A percentile compares a stretch with the other conserved stretches of the same genome.
Conservation (phyloP, 495 filamentous ascomycete species). For the Penicillium tannophilum region DNA sequence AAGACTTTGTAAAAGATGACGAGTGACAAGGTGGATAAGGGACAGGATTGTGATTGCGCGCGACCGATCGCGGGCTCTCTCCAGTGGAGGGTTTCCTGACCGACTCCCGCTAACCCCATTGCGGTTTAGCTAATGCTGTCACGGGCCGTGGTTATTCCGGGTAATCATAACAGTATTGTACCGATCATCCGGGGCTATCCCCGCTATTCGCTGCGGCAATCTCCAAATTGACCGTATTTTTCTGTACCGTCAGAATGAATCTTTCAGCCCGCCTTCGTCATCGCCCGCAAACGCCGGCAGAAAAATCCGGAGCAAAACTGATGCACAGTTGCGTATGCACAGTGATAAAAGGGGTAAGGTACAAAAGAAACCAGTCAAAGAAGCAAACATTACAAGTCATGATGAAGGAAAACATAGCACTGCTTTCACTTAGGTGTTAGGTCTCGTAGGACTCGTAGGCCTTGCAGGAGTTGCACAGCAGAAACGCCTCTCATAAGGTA, state of each 20-base stretch:
- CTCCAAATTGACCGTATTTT: conserved; percentile 2
- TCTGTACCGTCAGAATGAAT: conserved; percentile 9
- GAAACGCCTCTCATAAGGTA: too few species aligned
- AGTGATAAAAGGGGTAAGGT: neutral
- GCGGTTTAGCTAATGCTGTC: conserved; percentile 7
- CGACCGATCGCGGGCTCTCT: conserved; percentile 47
- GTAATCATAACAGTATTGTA: conserved; percentile 1
- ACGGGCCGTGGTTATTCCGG: conserved; percentile 23
- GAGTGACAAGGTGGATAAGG: conserved; percentile 8
- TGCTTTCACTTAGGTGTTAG: neutral
- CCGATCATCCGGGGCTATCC: neutral
- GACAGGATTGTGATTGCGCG: conserved; percentile 42
- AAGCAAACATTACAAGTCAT: neutral
- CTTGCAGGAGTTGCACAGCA: too few species aligned
- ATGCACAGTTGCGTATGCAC: conserved; percentile 1
- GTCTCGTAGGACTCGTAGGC: too few species aligned
- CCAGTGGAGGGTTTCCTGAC: conserved; percentile 45
- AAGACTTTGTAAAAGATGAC: conserved; percentile 8
- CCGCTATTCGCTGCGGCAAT: neutral
- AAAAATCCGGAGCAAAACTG: conserved; percentile 26
- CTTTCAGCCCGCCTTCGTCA: conserved; percentile 36
- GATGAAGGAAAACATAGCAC: too few species aligned
- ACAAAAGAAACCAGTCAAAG: neutral
- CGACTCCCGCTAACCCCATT: conserved; percentile 34
- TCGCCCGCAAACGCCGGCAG: conserved; percentile 29